Conservation (phyloP, 2,329 filamentous ascomycete genomes). For the Phialophora chinensis region DNA sequence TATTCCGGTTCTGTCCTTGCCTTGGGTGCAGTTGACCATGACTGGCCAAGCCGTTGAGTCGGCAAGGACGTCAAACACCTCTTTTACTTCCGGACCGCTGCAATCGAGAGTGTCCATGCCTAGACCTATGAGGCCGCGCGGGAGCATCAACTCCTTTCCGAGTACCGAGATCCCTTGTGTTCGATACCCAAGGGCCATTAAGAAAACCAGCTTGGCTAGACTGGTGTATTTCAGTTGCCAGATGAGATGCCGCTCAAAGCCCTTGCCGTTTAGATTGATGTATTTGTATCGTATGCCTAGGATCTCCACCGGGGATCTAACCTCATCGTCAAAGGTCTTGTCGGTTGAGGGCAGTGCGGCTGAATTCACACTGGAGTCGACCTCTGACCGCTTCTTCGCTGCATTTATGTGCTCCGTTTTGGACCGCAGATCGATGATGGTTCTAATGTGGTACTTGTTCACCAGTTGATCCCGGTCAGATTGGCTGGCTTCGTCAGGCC, state of each 20-base stretch:
- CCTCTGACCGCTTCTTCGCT: constrained; percentile 63
- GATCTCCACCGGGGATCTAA: constrained; percentile 66
- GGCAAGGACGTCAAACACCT: constrained; percentile 71
- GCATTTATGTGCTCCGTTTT: constrained; percentile 78
- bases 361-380: constrained; percentile 46
- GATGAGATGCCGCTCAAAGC: constrained; percentile 72
- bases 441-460: constrained; percentile 68
- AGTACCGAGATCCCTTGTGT: constrained; percentile 73
- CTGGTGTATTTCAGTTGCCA: constrained; percentile 67
- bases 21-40: constrained; percentile 84
- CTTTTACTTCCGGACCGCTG: constrained; percentile 68
- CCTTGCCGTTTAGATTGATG: constrained; percentile 75
- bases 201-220: constrained; percentile 65
- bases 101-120: constrained; percentile 72
- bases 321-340: constrained; percentile 44
- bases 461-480: constrained; percentile 66
- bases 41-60: constrained; percentile 63
- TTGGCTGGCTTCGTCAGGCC: constrained; percentile 72
- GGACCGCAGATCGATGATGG: constrained; percentile 79
- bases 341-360: constrained; percentile 56
- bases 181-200: constrained; percentile 71
- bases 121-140: constrained; percentile 73
- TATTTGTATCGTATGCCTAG: constrained; percentile 67
- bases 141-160: constrained; percentile 71
- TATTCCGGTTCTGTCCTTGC: constrained; percentile 83